phyloP scores from a whole-genome alignment of 441 rosid genomes.

The Populus hybrid region DNA sequence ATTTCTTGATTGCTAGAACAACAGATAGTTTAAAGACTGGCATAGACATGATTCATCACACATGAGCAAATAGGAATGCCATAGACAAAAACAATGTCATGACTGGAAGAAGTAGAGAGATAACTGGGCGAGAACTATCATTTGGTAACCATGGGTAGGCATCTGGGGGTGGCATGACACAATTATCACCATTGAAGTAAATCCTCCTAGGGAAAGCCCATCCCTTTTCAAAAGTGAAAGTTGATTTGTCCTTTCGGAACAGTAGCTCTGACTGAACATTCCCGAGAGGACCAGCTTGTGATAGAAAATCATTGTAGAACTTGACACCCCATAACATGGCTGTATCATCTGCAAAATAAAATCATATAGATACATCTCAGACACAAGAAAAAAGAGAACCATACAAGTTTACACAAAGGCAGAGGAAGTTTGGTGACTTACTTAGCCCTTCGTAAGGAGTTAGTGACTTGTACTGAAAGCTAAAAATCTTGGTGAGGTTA shows the following conservation, averaged over 20 bases:
- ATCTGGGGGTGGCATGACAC: conserved; percentile 98
- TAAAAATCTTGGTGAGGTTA: conserved; percentile 71
- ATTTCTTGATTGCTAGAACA: conserved; percentile 12
- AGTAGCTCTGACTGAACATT: conserved; percentile 90
- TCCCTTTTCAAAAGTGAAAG: conserved; percentile 93
- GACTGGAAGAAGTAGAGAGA: conserved; percentile 27
- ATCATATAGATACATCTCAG: conserved; percentile 4
- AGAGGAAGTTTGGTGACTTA: conserved; percentile 40
- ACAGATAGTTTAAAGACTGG: conserved; percentile 15
- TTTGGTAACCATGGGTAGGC: conserved; percentile 89
- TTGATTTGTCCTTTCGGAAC: conserved; percentile 69
- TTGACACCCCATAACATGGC: conserved; percentile 91
- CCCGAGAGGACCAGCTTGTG: conserved; percentile 79
- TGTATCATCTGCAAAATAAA: conserved; percentile 66
- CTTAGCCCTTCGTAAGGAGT: conserved; percentile 63
- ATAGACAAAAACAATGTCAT: conserved; percentile 31
- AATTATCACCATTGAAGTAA: conserved; percentile 88
- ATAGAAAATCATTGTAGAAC: conserved; percentile 79
- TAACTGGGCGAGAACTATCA: conserved; percentile 35
- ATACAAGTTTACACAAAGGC: not conserved
- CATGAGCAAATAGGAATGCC: conserved; percentile 29
- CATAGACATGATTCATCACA: conserved; percentile 27
- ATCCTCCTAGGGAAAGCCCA: conserved; percentile 97
- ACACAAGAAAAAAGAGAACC: conserved; percentile 1
- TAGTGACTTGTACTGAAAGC: conserved; percentile 64